These are phyloP conservation scores for Podospora appendiculata DNA, from an alignment of 495 filamentous ascomycete species.

Conservation along the genomic window DNA sequence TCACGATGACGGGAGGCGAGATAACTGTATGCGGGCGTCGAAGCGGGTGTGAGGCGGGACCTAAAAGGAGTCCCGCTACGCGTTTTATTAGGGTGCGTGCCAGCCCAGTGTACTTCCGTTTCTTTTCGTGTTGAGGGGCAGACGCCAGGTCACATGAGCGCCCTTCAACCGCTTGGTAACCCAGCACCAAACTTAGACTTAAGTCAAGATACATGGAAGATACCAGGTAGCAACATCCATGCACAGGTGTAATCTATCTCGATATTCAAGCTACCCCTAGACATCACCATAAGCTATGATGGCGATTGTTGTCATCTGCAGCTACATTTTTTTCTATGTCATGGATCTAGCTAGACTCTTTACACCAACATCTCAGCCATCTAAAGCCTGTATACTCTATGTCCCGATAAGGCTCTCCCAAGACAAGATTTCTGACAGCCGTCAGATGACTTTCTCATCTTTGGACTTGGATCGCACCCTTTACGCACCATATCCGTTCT, in stretches of 20 bases:
- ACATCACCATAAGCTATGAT: too few species aligned
- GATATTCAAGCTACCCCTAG: background rate
- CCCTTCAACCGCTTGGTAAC: too few species aligned
- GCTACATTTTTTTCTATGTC: too few species aligned
- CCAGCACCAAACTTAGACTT: too few species aligned
- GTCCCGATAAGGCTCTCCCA: background rate
- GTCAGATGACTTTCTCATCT: conserved; percentile 6
- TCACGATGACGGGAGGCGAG: too few species aligned
- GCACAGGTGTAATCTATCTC: background rate
- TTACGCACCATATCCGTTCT: conserved; percentile 26
- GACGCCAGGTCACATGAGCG: background rate
- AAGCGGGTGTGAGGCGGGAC: too few species aligned
- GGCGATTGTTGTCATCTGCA: too few species aligned
- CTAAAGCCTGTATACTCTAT: conserved; percentile 5
- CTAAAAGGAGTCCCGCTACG: background rate
- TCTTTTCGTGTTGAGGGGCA: background rate
- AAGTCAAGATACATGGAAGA: too few species aligned
- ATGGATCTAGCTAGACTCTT: background rate
- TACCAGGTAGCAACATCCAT: background rate
- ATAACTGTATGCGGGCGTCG: too few species aligned
- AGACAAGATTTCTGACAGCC: background rate
- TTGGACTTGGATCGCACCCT: background rate
- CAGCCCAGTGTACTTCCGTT: too few species aligned
- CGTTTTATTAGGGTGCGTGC: background rate
- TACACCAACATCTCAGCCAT: background rate